Conservation (phyloP, 2,329 filamentous ascomycete species). For the Xylariales sp. region DNA sequence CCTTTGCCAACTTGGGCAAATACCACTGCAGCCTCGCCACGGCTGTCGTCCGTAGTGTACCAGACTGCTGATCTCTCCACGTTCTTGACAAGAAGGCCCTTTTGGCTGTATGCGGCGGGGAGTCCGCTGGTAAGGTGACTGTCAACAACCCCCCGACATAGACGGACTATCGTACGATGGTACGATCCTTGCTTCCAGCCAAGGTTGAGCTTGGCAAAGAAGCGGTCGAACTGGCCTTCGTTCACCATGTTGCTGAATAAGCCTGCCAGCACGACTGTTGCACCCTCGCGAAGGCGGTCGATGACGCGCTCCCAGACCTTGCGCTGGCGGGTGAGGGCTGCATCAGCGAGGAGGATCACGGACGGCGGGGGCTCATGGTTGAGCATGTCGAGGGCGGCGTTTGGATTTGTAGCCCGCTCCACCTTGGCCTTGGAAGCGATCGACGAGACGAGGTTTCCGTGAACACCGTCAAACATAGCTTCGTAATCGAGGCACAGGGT, state of each 20-base stretch:
- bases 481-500: neutral
- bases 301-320: constrained; percentile 14
- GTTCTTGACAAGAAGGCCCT: neutral
- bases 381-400: constrained; percentile 14
- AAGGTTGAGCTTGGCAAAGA: constrained; percentile 16
- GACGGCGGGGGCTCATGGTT: constrained; percentile 8
- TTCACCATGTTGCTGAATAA: constrained; percentile 14
- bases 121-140: neutral
- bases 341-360: constrained; percentile 18
- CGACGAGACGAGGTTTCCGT: neutral
- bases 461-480: neutral
- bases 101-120: neutral
- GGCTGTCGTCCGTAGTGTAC: constrained; percentile 9
- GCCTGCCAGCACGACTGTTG: constrained; percentile 16
- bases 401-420: constrained; percentile 10
- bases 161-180: constrained; percentile 4
- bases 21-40: constrained; percentile 14
- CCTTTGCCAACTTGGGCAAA: constrained; percentile 16
- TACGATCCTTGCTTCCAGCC: constrained; percentile 14
- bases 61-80: neutral
- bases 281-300: constrained; percentile 12
- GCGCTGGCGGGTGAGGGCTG: constrained; percentile 10
- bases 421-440: constrained; percentile 8
- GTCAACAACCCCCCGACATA: constrained; percentile 14
- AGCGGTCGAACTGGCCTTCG: constrained; percentile 11